Base-by-base conservation (phyloP, 225 moss, liverwort and hornwort species). In the Climacium dendroides region DNA sequence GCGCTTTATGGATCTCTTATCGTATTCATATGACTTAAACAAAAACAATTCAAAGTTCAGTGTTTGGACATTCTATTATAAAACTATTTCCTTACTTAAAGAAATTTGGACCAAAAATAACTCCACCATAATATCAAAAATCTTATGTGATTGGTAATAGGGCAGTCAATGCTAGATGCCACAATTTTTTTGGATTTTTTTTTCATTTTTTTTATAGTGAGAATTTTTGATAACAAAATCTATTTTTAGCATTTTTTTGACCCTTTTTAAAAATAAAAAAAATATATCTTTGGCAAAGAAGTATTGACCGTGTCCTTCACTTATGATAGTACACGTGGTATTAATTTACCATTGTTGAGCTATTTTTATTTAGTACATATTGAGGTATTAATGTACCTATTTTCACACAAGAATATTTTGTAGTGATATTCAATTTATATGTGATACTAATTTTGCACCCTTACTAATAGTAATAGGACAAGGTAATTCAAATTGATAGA, bases 221-320 rank as follows among this genome's bases (percentile, higher is more conserved):
- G 7, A 28, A 28, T 6, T 13, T 26, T 13, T 13, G 26, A 11
- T 2, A 11, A 3, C 7, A 66, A 11, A n/a, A 12, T n/a, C 11
- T n/a, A 11, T 22, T 12, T 20, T 22, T 22, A 66, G n/a, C 20
- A 66, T 20, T n/a, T 12, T 0, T 4, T 12, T 6, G n/a, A 66
- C 22, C n/a, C 22, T n/a, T 11, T 66, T 1, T 20, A 0, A 9
- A n/a, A n/a, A 11, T 20, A 6, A n/a, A n/a, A n/a, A n/a, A n/a
- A n/a, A n/a, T n/a, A 66, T 11, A 35, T n/a, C 19, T 19, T 19
- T 0, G 0, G 1, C 6, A 34, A 6, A 34, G 10, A 64, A 34
- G 7, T 14, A 28, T 7, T 14, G 14, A 14, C 0, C 0, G 1
- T 23, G 7, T 1, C 29, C 1, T 29, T 14, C 7, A 61, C 7